phyloP scores from a whole-genome alignment of 202 grass and related monocot genomes.

The Cymbopogon flexuosus region DNA sequence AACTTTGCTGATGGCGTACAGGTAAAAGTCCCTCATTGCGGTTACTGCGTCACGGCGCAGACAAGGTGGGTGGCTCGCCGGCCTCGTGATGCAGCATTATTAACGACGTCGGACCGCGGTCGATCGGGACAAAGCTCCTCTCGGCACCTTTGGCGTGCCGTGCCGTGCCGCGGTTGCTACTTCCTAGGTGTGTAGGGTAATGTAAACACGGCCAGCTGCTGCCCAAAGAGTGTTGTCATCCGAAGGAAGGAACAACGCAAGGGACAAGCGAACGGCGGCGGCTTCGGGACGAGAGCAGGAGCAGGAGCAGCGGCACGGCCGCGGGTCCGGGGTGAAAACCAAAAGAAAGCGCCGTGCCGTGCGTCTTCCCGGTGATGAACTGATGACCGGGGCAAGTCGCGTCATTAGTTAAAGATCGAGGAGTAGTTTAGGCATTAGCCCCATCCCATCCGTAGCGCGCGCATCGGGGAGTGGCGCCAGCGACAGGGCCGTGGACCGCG shows the following conservation, averaged over 20 bases:
- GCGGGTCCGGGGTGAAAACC: no score
- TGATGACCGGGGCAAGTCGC: no score
- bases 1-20: no score
- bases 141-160: no score
- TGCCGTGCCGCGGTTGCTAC: no score
- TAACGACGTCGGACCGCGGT: background rate
- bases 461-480: conserved; percentile 1
- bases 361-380: no score
- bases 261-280: background rate
- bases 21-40: background rate
- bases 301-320: background rate
- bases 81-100: background rate
- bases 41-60: background rate
- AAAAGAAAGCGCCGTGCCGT: no score
- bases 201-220: background rate
- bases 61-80: no score
- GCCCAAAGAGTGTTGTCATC: no score
- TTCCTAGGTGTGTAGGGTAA: background rate
- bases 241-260: background rate
- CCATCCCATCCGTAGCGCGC: background rate
- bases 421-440: no score
- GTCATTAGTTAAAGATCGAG: no score
- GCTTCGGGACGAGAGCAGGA: background rate
- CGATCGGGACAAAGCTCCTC: background rate
- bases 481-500: background rate